Conservation (phyloP, 257 asterid genomes). For the Linderniella brevidens region DNA sequence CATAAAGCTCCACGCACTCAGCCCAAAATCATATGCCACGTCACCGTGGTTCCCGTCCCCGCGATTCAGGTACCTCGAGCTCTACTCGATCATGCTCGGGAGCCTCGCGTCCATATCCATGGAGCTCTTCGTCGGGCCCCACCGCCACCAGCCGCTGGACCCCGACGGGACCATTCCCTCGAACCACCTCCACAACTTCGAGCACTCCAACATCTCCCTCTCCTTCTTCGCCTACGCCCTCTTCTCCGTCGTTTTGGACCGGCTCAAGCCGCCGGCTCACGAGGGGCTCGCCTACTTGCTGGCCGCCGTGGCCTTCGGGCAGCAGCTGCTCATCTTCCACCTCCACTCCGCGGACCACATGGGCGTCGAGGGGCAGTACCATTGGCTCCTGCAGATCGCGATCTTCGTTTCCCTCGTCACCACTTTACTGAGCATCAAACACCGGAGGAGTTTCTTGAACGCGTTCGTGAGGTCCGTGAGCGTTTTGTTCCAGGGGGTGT, state of each 20-base stretch:
- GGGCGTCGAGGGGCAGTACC: slow-evolving; percentile 95
- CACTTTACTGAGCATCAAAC: slow-evolving; percentile 32
- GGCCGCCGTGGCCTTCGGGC: slow-evolving; percentile 48
- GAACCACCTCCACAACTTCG: slow-evolving; percentile 71
- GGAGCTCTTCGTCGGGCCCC: slow-evolving; percentile 82
- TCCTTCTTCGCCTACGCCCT: slow-evolving; percentile 47
- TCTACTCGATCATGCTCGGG: slow-evolving; percentile 39
- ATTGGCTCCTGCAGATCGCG: slow-evolving; percentile 30
- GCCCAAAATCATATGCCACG: slow-evolving; percentile 51
- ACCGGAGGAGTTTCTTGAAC: slow-evolving; percentile 51
- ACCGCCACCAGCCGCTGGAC: slow-evolving; percentile 67
- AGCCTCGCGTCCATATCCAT: slow-evolving; percentile 48
- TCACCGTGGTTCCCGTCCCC: slow-evolving; percentile 69
- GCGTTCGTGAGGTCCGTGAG: slow-evolving; percentile 57
- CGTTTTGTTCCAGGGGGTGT: slow-evolving; percentile 62
- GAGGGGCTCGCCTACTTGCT: slow-evolving; percentile 34
- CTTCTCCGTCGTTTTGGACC: slow-evolving; percentile 46
- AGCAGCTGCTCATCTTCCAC: slow-evolving; percentile 66
- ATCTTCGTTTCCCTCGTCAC: slow-evolving; percentile 41
- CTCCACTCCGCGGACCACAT: slow-evolving; percentile 85
- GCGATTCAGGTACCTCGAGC: slow-evolving; percentile 53
- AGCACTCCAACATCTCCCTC: slow-evolving; percentile 64
- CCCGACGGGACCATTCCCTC: slow-evolving; percentile 71
- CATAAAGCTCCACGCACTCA: slow-evolving; percentile 34
- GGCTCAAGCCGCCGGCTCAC: slow-evolving; percentile 29